These are phyloP conservation scores for Lactifluus hygrophoroides DNA, from an alignment of 768 basidiomycete genomes.

Conservation along the genomic window DNA sequence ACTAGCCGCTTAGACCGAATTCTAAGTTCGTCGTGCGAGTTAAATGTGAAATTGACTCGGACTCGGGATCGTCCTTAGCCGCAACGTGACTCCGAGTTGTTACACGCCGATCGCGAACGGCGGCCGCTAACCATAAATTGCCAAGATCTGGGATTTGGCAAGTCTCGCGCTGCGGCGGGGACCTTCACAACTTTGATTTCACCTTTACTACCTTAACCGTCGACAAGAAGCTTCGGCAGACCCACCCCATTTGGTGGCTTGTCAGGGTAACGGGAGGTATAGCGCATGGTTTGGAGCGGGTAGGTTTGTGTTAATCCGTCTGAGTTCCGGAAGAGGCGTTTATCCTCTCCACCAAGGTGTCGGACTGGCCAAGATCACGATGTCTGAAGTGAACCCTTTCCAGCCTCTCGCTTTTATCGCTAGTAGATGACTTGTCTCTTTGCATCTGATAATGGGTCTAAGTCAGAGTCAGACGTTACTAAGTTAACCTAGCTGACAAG, in stretches of 20 bases:
- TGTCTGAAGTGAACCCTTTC: background rate
- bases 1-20: background rate
- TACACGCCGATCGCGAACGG: background rate
- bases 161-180: background rate
- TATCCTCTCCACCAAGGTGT: background rate
- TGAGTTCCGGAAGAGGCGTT: background rate
- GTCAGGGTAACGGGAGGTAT: slow-evolving; percentile 9
- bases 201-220: background rate
- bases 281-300: background rate
- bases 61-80: background rate
- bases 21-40: background rate
- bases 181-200: background rate
- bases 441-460: background rate
- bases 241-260: background rate
- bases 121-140: background rate
- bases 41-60: background rate
- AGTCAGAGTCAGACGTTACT: background rate
- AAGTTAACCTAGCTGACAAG: background rate
- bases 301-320: background rate
- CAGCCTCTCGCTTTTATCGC: background rate
- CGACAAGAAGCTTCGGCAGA: background rate
- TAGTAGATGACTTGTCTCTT: no score
- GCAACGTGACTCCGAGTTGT: background rate
- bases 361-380: background rate
- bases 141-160: background rate